These are phyloP conservation scores for Aspergillus transmontanensis DNA, from an alignment of 2,329 filamentous ascomycete genomes.

Conservation along the genomic window DNA sequence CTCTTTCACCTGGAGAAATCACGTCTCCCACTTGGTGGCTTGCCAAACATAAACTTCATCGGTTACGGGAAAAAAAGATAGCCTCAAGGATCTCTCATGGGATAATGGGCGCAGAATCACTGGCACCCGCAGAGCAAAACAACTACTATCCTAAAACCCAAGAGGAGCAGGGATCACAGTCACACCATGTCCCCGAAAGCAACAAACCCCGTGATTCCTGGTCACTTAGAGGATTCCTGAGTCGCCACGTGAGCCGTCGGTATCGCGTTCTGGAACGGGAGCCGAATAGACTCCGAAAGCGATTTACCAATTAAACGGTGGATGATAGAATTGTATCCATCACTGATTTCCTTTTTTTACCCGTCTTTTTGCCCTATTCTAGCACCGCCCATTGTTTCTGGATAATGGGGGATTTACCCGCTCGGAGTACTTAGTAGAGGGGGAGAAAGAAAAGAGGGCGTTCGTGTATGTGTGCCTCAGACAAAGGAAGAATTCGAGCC, in stretches of 20 bases:
- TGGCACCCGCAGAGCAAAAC: conserved; percentile 18
- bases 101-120: conserved; percentile 26
- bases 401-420: not conserved
- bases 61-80: not conserved
- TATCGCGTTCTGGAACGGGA: conserved; percentile 36
- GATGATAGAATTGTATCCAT: not conserved
- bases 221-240: conserved; percentile 32
- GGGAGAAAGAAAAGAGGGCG: not conserved
- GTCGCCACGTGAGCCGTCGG: conserved; percentile 29
- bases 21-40: not conserved
- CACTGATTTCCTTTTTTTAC: no score
- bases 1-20: not conserved
- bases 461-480: not conserved
- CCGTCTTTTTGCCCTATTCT: not conserved
- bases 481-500: not conserved
- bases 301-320: conserved; percentile 17
- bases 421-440: not conserved
- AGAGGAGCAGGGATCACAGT: conserved; percentile 13
- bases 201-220: conserved; percentile 23
- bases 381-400: not conserved
- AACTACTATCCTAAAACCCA: conserved; percentile 18
- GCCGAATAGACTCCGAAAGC: conserved; percentile 34
- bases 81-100: conserved; percentile 4
- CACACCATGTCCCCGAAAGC: conserved; percentile 4
- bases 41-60: conserved; percentile 1